phyloP scores from a whole-genome alignment of 2,329 filamentous ascomycete species.

The Talaromyces sp. region DNA sequence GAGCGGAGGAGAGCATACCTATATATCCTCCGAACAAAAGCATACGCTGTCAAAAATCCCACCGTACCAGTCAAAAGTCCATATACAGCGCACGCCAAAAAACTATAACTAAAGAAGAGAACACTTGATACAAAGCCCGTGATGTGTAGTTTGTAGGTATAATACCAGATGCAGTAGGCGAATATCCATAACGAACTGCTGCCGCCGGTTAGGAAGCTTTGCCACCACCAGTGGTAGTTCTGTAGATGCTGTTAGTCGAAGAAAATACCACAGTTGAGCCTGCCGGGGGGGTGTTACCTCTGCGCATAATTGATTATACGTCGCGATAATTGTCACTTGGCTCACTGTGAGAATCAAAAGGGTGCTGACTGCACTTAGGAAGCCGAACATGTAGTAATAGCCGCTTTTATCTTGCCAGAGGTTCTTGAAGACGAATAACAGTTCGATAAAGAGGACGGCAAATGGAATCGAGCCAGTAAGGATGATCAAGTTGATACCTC shows the following conservation, averaged over 20 bases:
- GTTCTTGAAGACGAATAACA: slow-evolving; percentile 80
- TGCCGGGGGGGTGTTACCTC: slow-evolving; percentile 48
- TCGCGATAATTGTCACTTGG: slow-evolving; percentile 76
- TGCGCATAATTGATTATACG: slow-evolving; percentile 74
- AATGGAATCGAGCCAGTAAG: slow-evolving; percentile 76
- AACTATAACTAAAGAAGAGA: slow-evolving; percentile 81
- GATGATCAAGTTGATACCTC: slow-evolving; percentile 58
- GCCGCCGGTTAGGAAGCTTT: slow-evolving; percentile 73
- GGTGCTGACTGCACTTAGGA: slow-evolving; percentile 66
- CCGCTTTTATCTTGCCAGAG: slow-evolving; percentile 87
- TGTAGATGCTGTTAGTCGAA: slow-evolving; percentile 21
- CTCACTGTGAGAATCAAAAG: slow-evolving; percentile 72
- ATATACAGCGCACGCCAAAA: slow-evolving; percentile 75
- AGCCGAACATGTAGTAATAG: slow-evolving; percentile 90
- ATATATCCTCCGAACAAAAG: slow-evolving; percentile 79
- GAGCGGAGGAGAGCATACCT: slow-evolving; percentile 47
- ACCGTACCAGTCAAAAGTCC: slow-evolving; percentile 76
- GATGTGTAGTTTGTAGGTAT: slow-evolving; percentile 72
- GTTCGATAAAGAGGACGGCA: slow-evolving; percentile 80
- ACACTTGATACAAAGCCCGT: slow-evolving; percentile 71
- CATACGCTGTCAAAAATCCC: slow-evolving; percentile 77
- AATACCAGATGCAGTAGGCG: slow-evolving; percentile 78
- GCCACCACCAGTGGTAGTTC: slow-evolving; percentile 93
- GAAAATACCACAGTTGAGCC: neutral
- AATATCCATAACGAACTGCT: slow-evolving; percentile 77